A percentile compares a stretch with the other conserved stretches of the same genome.
Evolutionary conservation across 176 grass and related monocot species (phyloP).

Genomic region (Avena atlantica): DNA sequence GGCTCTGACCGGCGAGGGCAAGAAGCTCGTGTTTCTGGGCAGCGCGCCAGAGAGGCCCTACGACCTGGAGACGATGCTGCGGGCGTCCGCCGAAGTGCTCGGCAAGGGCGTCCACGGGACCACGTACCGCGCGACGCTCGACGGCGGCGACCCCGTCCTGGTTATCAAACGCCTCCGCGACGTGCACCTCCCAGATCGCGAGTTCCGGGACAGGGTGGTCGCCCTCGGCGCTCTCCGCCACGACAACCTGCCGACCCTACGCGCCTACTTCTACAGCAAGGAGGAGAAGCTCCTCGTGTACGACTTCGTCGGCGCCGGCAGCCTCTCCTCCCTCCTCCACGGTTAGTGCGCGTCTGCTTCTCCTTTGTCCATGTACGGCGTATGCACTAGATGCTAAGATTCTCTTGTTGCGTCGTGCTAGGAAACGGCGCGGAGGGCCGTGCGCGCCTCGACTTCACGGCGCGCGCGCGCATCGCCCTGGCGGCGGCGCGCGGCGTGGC

Average conservation of each 20-base stretch:
- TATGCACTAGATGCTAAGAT: not conserved
- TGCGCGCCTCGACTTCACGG: constrained; percentile 51
- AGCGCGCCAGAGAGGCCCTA: constrained; percentile 57
- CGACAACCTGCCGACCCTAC: constrained; percentile 55
- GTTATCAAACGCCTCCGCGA: constrained; percentile 77
- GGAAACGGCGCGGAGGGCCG: constrained; percentile 49
- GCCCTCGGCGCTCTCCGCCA: constrained; percentile 57
- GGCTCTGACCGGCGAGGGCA: constrained; percentile 28
- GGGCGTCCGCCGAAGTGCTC: constrained; percentile 84
- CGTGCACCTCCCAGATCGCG: constrained; percentile 56
- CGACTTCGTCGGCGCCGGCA: constrained; percentile 70
- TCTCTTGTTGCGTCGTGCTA: constrained; percentile 11
- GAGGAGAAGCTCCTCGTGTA: constrained; percentile 93
- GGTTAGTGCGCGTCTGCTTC: constrained; percentile 38
- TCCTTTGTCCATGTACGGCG: not conserved
- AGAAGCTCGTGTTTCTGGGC: constrained; percentile 81
- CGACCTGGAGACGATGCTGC: constrained; percentile 78
- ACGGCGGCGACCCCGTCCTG: constrained; percentile 61
- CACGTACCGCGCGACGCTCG: constrained; percentile 82
- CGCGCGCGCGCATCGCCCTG: constrained; percentile 63
- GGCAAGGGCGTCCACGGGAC: constrained; percentile 70
- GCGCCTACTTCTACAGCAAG: constrained; percentile 75
- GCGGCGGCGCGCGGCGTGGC: constrained; percentile 74
- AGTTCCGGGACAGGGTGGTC: constrained; percentile 57
- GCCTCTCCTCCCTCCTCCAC: constrained; percentile 77